Conservation (phyloP, 2,329 filamentous ascomycete genomes). For the Cercospora sp. region DNA sequence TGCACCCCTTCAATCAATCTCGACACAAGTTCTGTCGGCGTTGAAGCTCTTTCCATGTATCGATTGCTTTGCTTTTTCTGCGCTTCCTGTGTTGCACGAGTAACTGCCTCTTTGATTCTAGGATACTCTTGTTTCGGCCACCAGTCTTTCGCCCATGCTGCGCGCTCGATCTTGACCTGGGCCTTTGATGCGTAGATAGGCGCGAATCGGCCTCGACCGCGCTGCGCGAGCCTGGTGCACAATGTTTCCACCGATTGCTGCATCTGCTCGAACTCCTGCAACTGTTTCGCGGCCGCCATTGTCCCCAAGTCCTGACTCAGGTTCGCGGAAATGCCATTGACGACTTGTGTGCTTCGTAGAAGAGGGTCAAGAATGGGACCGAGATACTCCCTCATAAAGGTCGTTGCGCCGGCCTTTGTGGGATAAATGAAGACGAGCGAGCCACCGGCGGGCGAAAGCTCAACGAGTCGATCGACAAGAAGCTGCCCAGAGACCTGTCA, state of each 20-base stretch:
- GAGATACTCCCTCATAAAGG: slow-evolving; percentile 61
- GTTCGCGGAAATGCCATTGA: slow-evolving; percentile 60
- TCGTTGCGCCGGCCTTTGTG: slow-evolving; percentile 56
- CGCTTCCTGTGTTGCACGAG: slow-evolving; percentile 47
- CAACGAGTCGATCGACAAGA: slow-evolving; percentile 60
- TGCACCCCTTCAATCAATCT: slow-evolving; percentile 61
- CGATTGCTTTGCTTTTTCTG: slow-evolving; percentile 42
- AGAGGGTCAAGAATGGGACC: slow-evolving; percentile 62
- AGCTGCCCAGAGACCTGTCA: slow-evolving; percentile 33
- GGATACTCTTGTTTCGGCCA: slow-evolving; percentile 65
- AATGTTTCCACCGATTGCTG: slow-evolving; percentile 28
- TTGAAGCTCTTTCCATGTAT: slow-evolving; percentile 38
- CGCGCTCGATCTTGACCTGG: slow-evolving; percentile 52
- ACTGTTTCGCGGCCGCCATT: slow-evolving; percentile 54
- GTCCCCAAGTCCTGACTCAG: slow-evolving; percentile 56
- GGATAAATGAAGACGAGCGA: slow-evolving; percentile 64
- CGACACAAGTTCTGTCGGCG: slow-evolving; percentile 56
- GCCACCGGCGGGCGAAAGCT: slow-evolving; percentile 59
- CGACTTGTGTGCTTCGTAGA: slow-evolving; percentile 58
- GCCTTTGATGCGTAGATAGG: slow-evolving; percentile 52
- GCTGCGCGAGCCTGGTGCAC: slow-evolving; percentile 32
- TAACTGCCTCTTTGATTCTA: slow-evolving; percentile 55
- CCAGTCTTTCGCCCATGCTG: slow-evolving; percentile 61
- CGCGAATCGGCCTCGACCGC: slow-evolving; percentile 22
- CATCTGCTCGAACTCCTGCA: slow-evolving; percentile 55